Base-by-base conservation (phyloP, 768 basidiomycete species). In the Pisolithus albus region DNA sequence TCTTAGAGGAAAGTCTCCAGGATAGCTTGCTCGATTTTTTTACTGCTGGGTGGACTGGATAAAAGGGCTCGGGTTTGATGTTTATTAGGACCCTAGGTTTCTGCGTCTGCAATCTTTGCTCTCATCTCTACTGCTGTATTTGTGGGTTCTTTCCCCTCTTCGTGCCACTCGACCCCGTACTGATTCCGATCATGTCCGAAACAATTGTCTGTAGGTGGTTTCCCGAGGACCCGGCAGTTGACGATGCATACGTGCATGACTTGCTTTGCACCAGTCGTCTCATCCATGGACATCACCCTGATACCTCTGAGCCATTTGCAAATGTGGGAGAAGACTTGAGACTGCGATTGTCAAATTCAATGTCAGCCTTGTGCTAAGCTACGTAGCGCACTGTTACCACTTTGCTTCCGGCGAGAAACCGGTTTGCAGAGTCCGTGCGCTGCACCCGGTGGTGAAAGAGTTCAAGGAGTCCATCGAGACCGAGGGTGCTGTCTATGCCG, bases 401-500 rank as follows among this genome's bases (percentile, higher is more conserved):
- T 26, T 52, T 59, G 46, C 55, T 23, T 1, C 21, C 21, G 21
- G 4, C 21, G 2, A 23, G 4, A 23, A 23, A 23, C 21, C 21
- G 4, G 21, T 4, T 23, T 23, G 4, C 21, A 23, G 4, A 23
- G 21, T 23, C 21, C 21, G 21, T 23, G 21, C 1, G 21, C 21
- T 23, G 21, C 21, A 23, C 21, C 21, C 21, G 21, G 21, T 23
- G 4, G 21, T 23, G 21, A 23, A 23, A 4, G 21, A 23, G 21
- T 23, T 23, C 21, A 23, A 23, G 21, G 46, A 54, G n/a, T 0
- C 60, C 34, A 64, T 64, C 39, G 60, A 64, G 41, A 55, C 53
- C 7, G 54, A 64, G n/a, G 39, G 44, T 5, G 56, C 52, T 16
- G 43, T 59, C 38, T 61, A 42, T 52, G 61, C 52, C 42, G 56